phyloP scores from a whole-genome alignment of 768 basidiomycete species.

The Amanita pseudoporphyria region DNA sequence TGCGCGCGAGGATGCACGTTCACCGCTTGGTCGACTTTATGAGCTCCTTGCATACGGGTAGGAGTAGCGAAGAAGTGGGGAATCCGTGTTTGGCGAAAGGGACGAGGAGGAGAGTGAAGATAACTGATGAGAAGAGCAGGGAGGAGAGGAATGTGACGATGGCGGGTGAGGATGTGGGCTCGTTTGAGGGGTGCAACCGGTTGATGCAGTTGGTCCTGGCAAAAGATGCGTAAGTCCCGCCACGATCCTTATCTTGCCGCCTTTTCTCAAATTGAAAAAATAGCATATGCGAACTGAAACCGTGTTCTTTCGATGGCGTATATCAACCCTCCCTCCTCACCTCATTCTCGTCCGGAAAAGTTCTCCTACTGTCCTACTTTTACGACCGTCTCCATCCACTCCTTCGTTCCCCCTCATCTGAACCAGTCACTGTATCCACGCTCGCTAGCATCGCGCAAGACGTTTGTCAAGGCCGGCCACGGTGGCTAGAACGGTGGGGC shows the following conservation, averaged over 20 bases:
- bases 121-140: slow-evolving; percentile 39
- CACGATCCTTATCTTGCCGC: not conserved
- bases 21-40: slow-evolving; percentile 91
- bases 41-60: slow-evolving; percentile 29
- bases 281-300: slow-evolving; percentile 82
- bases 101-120: slow-evolving; percentile 50
- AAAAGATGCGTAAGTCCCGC: slow-evolving; percentile 73
- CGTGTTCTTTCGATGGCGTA: slow-evolving; percentile 95
- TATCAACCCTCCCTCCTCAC: slow-evolving; percentile 92
- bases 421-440: slow-evolving; percentile 38
- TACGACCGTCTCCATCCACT: slow-evolving; percentile 89
- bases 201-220: slow-evolving; percentile 86
- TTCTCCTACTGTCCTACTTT: slow-evolving; percentile 95
- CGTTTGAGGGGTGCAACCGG: slow-evolving; percentile 78
- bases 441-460: slow-evolving; percentile 54
- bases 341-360: slow-evolving; percentile 76
- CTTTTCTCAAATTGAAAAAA: not conserved
- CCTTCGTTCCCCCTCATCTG: slow-evolving; percentile 21
- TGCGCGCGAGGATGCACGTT: slow-evolving; percentile 76
- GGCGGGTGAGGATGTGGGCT: slow-evolving; percentile 73
- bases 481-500: slow-evolving; percentile 49
- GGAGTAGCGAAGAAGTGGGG: slow-evolving; percentile 25
- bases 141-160: slow-evolving; percentile 63
- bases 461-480: slow-evolving; percentile 61
- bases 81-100: slow-evolving; percentile 81